Base-by-base conservation (phyloP, 345 rosid species). In the Eutrema japonicum region DNA sequence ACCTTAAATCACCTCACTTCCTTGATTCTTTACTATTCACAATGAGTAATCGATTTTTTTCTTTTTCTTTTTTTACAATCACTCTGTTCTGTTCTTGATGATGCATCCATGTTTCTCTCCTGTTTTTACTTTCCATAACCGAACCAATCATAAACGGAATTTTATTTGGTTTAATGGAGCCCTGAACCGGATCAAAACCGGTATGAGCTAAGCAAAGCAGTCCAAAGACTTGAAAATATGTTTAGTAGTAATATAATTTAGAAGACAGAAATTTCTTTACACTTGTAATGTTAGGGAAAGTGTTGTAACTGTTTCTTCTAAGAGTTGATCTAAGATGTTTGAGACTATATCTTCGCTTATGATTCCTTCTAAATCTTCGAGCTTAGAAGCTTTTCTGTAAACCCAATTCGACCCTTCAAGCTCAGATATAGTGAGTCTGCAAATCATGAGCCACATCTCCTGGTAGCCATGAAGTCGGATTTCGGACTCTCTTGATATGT, bases 291-390 rank as follows among this genome's bases (percentile, higher is more conserved):
- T 70, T 30, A 55, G 52, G 11, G 75, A 63, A 53, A 76, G 75
- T 70, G 75, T 76, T 64, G 61, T 41, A 48, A 76, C 11, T 48
- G 75, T 76, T 56, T 76, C 79, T 70, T 55, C 66, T 76, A 76
- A 64, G 71, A 76, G 79, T 56, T 76, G 54, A 48, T 76, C 79
- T 55, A 76, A 70, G 45, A 76, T 63, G 26, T 63, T 61, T 70
- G 54, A 30, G 16, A 64, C 65, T 63, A 76, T 30, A 33, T 70
- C 71, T 32, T 70, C 54, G 33, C 16, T 48, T 30, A 76, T 48
- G 60, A 7, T n/a, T 70, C 46, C 70, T 72, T 59, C 66, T 16
- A 58, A 58, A 59, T 73, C 74, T 68, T 48, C 29, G 8, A 48
- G 40, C 53, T 64, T 70, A n/a, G 55, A 70, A 32, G 55, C 46